Base-by-base conservation (phyloP, 495 filamentous ascomycete genomes). In the Hypoxylon intermedium region DNA sequence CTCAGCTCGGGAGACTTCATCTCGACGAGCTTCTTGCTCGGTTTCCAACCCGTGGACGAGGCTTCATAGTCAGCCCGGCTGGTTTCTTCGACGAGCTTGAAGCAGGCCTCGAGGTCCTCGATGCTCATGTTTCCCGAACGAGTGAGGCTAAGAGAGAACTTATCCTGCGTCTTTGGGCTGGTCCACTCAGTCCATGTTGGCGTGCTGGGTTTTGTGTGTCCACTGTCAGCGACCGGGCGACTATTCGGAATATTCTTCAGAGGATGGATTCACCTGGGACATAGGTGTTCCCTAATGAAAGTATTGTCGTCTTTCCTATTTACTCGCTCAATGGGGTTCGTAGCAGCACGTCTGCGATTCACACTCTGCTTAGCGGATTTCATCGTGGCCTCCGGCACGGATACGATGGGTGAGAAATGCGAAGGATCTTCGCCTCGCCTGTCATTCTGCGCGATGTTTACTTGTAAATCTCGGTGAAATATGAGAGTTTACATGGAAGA, bases 1-100 rank as follows among this genome's bases (percentile, higher is more conserved):
- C 85, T 84, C 67, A 91, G 78, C 62, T 88, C 89, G 0, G 82
- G 77, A 1, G 92, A 78, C 34, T 73, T 75, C 91, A 96, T 96
- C 76, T 97, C 92, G 53, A 79, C 77, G 24, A 72, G 66, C 72
- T 97, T 97, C 33, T 82, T 82, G 1, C 55, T 51, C 0, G 89
- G 82, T 9, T 85, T 85, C 92, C 92, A 97, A 41, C 88, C 88
- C 0, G 50, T 54, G 21, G 77, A 73, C 0, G 89, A 91, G 11
- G 75, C 64, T 38, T 83, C 79, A 70, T 97, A 97, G 54, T 85
- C 85, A 3, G 71, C 60, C 2, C 76, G 68, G 47, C 89, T 92
- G 0, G 90, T 92, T n/a, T 74, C 71, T 67, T 87, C 82, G 58
- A 97, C 80, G 13, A 97, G 78, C 20, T 74, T 52, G 69, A 90